Evolutionary conservation across 2,329 filamentous ascomycete genomes (phyloP).

Genomic region (Aureobasidium vineae): DNA sequence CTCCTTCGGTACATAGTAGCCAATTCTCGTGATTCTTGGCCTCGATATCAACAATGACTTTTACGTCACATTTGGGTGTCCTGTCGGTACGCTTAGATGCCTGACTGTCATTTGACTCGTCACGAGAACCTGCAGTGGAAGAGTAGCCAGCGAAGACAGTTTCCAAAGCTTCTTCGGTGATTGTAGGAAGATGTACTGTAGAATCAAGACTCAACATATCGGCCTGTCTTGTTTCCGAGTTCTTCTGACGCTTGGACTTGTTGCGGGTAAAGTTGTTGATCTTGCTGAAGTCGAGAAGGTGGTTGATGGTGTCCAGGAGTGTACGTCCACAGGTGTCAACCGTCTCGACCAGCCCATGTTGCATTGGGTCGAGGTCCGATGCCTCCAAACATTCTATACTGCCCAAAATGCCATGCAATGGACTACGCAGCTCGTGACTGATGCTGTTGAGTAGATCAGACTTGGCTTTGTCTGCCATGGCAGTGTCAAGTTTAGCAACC

Average conservation of each 20-base stretch:
- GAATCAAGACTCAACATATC: slow-evolving; percentile 32
- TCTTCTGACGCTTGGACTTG: slow-evolving; percentile 3
- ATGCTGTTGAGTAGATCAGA: slow-evolving; percentile 54
- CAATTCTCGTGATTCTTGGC: slow-evolving; percentile 41
- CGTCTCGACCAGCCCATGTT: slow-evolving; percentile 48
- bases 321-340: slow-evolving; percentile 53
- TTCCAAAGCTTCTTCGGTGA: slow-evolving; percentile 56
- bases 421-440: slow-evolving; percentile 53
- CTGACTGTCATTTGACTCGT: slow-evolving; percentile 43
- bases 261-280: slow-evolving; percentile 41
- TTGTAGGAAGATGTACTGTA: slow-evolving; percentile 45
- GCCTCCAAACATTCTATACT: slow-evolving; percentile 52
- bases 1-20: slow-evolving; percentile 46
- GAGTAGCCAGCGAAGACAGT: slow-evolving; percentile 42
- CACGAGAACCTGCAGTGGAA: slow-evolving; percentile 29
- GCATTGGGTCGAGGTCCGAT: slow-evolving; percentile 42
- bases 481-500: slow-evolving; percentile 42
- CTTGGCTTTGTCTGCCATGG: slow-evolving; percentile 49
- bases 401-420: slow-evolving; percentile 49
- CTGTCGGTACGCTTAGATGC: slow-evolving; percentile 23
- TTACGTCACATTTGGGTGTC: slow-evolving; percentile 31
- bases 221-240: slow-evolving; percentile 24
- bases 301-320: slow-evolving; percentile 51
- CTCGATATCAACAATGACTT: slow-evolving; percentile 48
- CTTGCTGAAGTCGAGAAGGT: slow-evolving; percentile 48